Base-by-base conservation (phyloP, 1,284 basidiomycete species). In the Moniliella sp. region DNA sequence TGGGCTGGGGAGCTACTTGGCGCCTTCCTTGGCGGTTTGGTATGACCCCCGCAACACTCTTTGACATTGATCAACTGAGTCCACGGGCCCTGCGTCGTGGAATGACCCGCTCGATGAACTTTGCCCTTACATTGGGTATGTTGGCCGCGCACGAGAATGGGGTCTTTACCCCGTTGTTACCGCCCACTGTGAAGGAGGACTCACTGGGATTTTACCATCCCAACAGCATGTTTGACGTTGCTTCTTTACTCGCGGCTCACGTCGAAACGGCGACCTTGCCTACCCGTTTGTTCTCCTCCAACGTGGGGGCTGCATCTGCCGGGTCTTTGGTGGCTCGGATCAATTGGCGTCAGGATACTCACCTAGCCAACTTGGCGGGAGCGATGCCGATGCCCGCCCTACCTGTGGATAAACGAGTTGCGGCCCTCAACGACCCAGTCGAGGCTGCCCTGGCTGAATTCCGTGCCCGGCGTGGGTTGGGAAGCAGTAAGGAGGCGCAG, bases 311-410 rank as follows among this genome's bases (percentile, higher is more conserved):
- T n/a, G 44, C 50, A 19, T 39, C 47, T 11, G 35, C 48, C 15
- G 19, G 33, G 2, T 35, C 39, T 11, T 36, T 58, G 16, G 32
- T 39, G 8, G 31, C 38, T 7, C 48, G 45, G 2, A 36, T 58
- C 10, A 48, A 54, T 28, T 58, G 55, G 55, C 40, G 51, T 0
- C 35, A 34, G 4, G 49, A 57, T 36, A 57, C 55, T 8, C 47
- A 42, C 25, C 28, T 58, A 7, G 46, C 45, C 4, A 40, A 43
- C 29, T 40, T 58, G 4, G 48, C 46, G 5, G 54, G 53, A 7
- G 43, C 40, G 13, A 2, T 57, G 0, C 55, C 55, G 4, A 36
- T 43, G n/a, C 44, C 52, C 1, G 43, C 45, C 12, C 43, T 54
- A n/a, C n/a, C n/a, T n/a, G n/a, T n/a, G n/a, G n/a, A n/a, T n/a